These are phyloP conservation scores for Zygotorulaspora mrakii DNA, from an alignment of 1,139 yeast species.

Conservation along the genomic window DNA sequence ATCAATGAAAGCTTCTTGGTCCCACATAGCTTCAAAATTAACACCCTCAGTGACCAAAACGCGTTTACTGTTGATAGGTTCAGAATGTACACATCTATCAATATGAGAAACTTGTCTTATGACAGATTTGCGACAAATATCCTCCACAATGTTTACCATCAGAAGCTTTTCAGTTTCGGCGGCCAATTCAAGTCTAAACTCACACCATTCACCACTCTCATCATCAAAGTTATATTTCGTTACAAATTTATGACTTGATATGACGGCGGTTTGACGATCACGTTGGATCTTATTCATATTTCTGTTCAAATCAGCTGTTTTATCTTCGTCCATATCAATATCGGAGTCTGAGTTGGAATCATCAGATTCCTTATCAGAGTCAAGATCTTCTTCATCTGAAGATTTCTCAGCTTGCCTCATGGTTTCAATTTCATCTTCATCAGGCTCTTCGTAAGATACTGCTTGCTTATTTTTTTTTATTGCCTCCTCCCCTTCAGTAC, in stretches of 20 bases:
- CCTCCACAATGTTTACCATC: constrained; percentile 96
- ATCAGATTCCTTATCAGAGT: constrained; percentile 41
- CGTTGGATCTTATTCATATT: constrained; percentile 58
- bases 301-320: constrained; percentile 35
- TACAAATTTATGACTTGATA: constrained; percentile 67
- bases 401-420: constrained; percentile 79
- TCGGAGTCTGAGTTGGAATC: constrained; percentile 42
- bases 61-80: constrained; percentile 63
- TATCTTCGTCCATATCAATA: constrained; percentile 37
- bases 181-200: constrained; percentile 76
- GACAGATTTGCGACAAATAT: constrained; percentile 82
- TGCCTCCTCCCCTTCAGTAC: constrained; percentile 65
- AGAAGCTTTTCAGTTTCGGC: constrained; percentile 88
- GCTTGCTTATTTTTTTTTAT: constrained; percentile 71
- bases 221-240: constrained; percentile 88
- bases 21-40: constrained; percentile 97
- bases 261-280: constrained; percentile 81
- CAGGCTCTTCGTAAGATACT: constrained; percentile 91
- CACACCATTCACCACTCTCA: constrained; percentile 85
- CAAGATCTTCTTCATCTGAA: constrained; percentile 53
- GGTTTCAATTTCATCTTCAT: constrained; percentile 85
- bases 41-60: constrained; percentile 95
- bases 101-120: constrained; percentile 89
- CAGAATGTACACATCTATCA: constrained; percentile 90
- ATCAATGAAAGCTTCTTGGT: constrained; percentile 85